A percentile compares a stretch with the other conserved stretches of the same genome.
phyloP scores from a whole-genome alignment of 129 eudicot genomes.

The Chrysanthemum makinoi region DNA sequence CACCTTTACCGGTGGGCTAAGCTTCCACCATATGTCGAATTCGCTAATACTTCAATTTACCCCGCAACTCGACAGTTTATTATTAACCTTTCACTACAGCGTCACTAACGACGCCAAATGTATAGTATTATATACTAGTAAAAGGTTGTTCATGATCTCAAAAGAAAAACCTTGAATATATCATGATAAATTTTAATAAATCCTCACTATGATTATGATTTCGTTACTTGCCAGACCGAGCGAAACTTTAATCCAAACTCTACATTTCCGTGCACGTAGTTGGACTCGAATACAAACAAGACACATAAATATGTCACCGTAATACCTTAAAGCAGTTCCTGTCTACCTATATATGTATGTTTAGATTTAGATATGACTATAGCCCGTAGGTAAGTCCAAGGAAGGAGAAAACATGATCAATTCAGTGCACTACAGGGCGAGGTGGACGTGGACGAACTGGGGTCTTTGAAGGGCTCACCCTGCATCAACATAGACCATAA shows the following conservation, averaged over 20 bases:
- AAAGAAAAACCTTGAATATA: too few relatives aligned
- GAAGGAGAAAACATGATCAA: not conserved
- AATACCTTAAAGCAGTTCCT: slow-evolving; percentile 25
- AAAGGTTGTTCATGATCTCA: too few relatives aligned
- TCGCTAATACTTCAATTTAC: too few relatives aligned
- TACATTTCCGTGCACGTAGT: slow-evolving; percentile 15
- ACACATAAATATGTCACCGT: slow-evolving; percentile 17
- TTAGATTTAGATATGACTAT: slow-evolving; percentile 6
- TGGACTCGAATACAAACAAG: slow-evolving; percentile 23
- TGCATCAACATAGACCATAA: slow-evolving; percentile 31
- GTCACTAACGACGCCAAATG: too few relatives aligned
- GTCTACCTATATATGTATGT: slow-evolving; percentile 26
- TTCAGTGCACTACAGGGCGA: slow-evolving; percentile 55
- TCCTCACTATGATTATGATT: too few relatives aligned
- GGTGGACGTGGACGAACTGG: slow-evolving; percentile 85
- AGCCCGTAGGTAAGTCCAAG: slow-evolving; percentile 16
- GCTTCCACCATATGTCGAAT: too few relatives aligned
- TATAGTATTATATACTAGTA: too few relatives aligned
- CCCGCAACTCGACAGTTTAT: too few relatives aligned
- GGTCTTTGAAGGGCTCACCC: slow-evolving; percentile 95
- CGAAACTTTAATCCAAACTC: slow-evolving; percentile 24
- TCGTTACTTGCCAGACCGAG: too few relatives aligned
- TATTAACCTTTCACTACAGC: too few relatives aligned
- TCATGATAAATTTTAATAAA: too few relatives aligned
- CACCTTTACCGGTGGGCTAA: too few relatives aligned